phyloP scores from a whole-genome alignment of 108 stramenopile species.

The Cyclotella sp. region DNA sequence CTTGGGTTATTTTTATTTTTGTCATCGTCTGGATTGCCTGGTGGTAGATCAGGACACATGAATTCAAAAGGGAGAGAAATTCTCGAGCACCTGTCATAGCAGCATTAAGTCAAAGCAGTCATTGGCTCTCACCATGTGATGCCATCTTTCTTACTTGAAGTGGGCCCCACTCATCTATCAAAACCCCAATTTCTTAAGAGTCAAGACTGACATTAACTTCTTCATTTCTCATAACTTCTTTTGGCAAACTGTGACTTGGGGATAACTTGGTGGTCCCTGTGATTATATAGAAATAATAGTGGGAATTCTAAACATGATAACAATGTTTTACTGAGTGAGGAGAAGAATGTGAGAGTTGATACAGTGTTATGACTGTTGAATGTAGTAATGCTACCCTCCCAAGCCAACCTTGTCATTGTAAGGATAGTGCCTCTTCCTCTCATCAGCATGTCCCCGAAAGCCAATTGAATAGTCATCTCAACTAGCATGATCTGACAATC shows the following conservation, averaged over 20 bases:
- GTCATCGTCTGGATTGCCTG: constrained; percentile 23
- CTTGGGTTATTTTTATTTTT: constrained; percentile 58
- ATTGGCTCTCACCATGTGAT: constrained; percentile 73
- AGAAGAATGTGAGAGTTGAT: too few relatives aligned
- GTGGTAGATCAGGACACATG: constrained; percentile 69
- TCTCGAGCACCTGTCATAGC: constrained; percentile 58
- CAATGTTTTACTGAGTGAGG: too few relatives aligned
- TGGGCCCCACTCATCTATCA: constrained; percentile 91
- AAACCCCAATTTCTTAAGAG: constrained; percentile 72
- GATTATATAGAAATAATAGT: too few relatives aligned
- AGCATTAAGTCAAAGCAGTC: neutral
- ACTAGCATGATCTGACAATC: too few relatives aligned
- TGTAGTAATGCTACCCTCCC: too few relatives aligned
- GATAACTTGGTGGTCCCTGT: constrained; percentile 76
- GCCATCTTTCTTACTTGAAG: constrained; percentile 69
- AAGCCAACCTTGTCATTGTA: too few relatives aligned
- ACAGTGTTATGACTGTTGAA: too few relatives aligned
- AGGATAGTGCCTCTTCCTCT: too few relatives aligned
- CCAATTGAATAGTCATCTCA: too few relatives aligned
- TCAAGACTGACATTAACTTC: constrained; percentile 80
- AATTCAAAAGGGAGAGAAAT: constrained; percentile 86
- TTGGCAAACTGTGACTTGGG: constrained; percentile 87
- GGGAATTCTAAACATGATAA: too few relatives aligned
- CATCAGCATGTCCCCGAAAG: too few relatives aligned
- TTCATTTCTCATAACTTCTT: constrained; percentile 89